phyloP scores from a whole-genome alignment of 306 rosid genomes.

The Trichosanthes cucumerina region DNA sequence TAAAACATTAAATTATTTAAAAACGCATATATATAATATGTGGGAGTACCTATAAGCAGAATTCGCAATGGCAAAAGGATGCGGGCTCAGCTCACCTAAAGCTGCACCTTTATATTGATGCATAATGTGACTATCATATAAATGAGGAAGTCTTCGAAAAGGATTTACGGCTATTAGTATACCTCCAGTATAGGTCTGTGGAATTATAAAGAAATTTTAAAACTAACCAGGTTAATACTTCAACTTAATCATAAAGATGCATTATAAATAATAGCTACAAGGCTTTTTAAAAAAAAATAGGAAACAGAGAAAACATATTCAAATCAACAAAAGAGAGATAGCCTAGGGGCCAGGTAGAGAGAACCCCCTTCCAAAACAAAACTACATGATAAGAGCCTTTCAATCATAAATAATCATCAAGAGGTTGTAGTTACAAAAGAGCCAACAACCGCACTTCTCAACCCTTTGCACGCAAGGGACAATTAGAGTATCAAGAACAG shows the following conservation, averaged over 20 bases:
- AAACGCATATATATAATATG: neutral
- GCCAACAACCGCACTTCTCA: neutral
- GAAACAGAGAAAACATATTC: too few relatives aligned
- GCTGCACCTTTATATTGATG: conserved; percentile 55
- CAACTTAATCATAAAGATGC: neutral
- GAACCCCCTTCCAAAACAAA: too few relatives aligned
- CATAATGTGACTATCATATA: conserved; percentile 58
- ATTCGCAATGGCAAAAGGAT: conserved; percentile 97
- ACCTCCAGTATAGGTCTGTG: conserved; percentile 91
- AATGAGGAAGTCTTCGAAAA: conserved; percentile 79
- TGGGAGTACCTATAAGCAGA: conserved; percentile 76
- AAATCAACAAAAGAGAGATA: too few relatives aligned
- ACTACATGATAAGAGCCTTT: too few relatives aligned
- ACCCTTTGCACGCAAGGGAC: neutral
- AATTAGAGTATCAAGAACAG: neutral
- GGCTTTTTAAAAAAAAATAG: too few relatives aligned
- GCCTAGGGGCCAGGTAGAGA: too few relatives aligned
- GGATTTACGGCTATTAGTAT: conserved; percentile 96
- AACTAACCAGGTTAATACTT: neutral
- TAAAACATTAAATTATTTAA: neutral
- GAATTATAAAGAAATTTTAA: neutral
- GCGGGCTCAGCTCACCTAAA: conserved; percentile 89
- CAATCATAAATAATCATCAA: too few relatives aligned
- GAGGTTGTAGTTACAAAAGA: too few relatives aligned
- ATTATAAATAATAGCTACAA: neutral